Conservation (phyloP, 805 yeast species). For the Candida boleticola region DNA sequence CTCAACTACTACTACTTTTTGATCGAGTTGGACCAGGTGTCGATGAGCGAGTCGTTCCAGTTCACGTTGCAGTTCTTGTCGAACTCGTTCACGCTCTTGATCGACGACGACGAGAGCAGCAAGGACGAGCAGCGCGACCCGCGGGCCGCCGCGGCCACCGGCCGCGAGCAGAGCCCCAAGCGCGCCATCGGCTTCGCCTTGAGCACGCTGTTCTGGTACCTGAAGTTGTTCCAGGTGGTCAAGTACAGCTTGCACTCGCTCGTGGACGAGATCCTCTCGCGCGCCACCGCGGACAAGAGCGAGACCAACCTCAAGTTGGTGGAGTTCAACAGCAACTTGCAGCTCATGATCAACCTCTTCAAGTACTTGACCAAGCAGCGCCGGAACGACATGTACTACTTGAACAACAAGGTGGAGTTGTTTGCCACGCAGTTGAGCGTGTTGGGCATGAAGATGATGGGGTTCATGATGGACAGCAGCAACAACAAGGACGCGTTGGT, state of each 20-base stretch:
- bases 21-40: slow-evolving; percentile 41
- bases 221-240: slow-evolving; percentile 37
- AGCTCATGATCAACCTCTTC: slow-evolving; percentile 30
- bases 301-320: slow-evolving; percentile 22
- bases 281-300: slow-evolving; percentile 7
- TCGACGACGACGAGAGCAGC: slow-evolving; percentile 14
- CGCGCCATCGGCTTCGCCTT: slow-evolving; percentile 15
- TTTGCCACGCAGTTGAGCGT: slow-evolving; percentile 3
- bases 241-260: slow-evolving; percentile 25
- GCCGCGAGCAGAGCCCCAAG: not conserved
- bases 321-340: slow-evolving; percentile 34
- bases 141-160: not conserved
- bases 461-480: slow-evolving; percentile 17
- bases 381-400: slow-evolving; percentile 11
- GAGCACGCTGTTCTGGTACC: slow-evolving; percentile 30
- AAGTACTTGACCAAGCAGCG: slow-evolving; percentile 16
- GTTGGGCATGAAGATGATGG: slow-evolving; percentile 13
- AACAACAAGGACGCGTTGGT: not conserved
- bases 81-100: slow-evolving; percentile 35
- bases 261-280: slow-evolving; percentile 13
- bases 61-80: slow-evolving; percentile 41
- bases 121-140: not conserved
- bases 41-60: slow-evolving; percentile 36
- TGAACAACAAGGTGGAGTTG: slow-evolving; percentile 8
- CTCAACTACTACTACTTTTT: slow-evolving; percentile 38